phyloP scores from a whole-genome alignment of 331 rosid species.

The Pyrus hybrid region DNA sequence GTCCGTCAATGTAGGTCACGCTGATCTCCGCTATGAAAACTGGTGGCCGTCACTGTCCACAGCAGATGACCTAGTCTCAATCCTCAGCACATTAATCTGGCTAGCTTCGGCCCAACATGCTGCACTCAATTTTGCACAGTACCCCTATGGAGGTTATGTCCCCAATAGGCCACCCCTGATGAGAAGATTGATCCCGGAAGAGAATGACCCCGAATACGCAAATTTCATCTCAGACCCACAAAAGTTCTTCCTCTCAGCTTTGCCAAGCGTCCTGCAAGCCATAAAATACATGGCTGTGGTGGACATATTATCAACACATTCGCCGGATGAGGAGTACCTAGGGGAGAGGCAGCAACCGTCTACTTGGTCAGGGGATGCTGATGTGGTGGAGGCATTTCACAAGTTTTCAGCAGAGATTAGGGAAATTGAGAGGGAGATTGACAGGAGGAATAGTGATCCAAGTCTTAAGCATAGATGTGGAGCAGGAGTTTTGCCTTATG shows the following conservation, averaged over 20 bases:
- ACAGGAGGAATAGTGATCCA: conserved; percentile 45
- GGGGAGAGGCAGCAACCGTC: conserved; percentile 82
- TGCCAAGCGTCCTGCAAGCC: conserved; percentile 84
- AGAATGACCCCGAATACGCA: conserved; percentile 55
- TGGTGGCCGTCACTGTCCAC: conserved; percentile 87
- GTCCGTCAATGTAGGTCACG: conserved; percentile 83
- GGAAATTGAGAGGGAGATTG: conserved; percentile 69
- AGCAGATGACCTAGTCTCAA: conserved; percentile 40
- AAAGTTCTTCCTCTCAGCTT: conserved; percentile 53
- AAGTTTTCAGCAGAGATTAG: conserved; percentile 56
- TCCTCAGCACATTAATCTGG: conserved; percentile 76
- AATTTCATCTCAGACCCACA: conserved; percentile 70
- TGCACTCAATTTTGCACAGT: conserved; percentile 90
- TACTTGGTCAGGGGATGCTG: conserved; percentile 72
- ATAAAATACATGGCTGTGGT: conserved; percentile 79
- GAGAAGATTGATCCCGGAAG: conserved; percentile 71
- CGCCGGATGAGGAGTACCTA: conserved; percentile 88
- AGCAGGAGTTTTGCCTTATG: conserved; percentile 89
- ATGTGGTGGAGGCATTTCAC: conserved; percentile 50
- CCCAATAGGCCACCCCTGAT: conserved; percentile 86
- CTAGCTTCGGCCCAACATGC: conserved; percentile 92
- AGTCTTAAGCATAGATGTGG: conserved; percentile 69
- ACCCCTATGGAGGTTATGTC: conserved; percentile 85
- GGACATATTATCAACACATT: conserved; percentile 78
- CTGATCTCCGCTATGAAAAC: conserved; percentile 43